Evolutionary conservation across 1,284 basidiomycete genomes (phyloP), one percentile per base, ranked within the genome.

Genomic region (Vanrija humicola): DNA sequence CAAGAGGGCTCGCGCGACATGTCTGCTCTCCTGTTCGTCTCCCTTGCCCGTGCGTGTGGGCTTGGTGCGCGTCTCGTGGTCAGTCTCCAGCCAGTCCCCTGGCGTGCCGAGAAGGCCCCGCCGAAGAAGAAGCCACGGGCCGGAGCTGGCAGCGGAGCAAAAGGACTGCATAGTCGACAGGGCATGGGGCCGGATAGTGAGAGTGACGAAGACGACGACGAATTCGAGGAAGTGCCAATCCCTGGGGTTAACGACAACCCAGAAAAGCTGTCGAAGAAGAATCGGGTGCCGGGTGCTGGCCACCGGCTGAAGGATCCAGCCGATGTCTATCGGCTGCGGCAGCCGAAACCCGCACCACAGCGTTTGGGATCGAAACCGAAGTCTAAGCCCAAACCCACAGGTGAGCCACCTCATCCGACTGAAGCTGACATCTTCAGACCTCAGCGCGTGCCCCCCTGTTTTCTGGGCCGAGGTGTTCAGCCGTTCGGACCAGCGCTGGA

Each of bases 381-480:
- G 58, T 56, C 54, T 16, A 72, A 68, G 54, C 61, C 55, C 38
- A 69, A 69, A 53, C 59, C 34, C 12, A 34, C 62, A 44, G 69
- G 66, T 70, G 51, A 59, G 63, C 3, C 18, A 21, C n/a, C 4
- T 4, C 21, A 23, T 23, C 21, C 21, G 21, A 6, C 15, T 8
- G 1, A 8, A 14, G 18, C 44, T 55, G 42, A 53, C 45, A 9
- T 8, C 21, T 1, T 9, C 43, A 75, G 75, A 74, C 54, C 62
- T 77, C 26, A 62, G 63, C 0, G 53, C 65, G 3, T 70, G 75
- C n/a, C 88, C 93, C 1, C 96, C 95, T 0, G 87, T 95, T 3
- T 91, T 94, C 75, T 99, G 95, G 96, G 91, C 90, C 1, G 96
- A 98, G 75, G 90, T 97, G 0, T 99, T 94, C 76, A 94, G 90